Evolutionary conservation across 345 rosid species (phyloP).

Genomic region (Citrus australasica): DNA sequence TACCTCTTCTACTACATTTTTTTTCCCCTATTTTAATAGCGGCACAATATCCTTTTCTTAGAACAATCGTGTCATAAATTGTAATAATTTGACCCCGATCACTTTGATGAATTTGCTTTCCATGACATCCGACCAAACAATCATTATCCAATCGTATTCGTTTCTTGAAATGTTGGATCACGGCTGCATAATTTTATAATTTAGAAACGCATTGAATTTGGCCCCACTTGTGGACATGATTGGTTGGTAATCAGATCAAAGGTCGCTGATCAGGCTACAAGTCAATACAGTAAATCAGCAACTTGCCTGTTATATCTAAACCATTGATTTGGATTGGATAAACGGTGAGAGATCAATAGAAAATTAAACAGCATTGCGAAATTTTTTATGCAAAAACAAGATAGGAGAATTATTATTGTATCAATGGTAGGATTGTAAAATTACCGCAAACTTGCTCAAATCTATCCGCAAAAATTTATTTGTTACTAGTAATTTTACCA

Average conservation of each 20-base stretch:
- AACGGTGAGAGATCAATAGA: background rate
- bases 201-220: background rate
- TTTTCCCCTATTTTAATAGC: background rate
- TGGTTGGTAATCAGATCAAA: background rate
- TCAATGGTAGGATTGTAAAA: too few relatives aligned
- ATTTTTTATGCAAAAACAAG: background rate
- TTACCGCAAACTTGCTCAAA: too few relatives aligned
- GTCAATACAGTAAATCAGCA: background rate
- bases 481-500: too few relatives aligned
- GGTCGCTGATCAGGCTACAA: constrained; percentile 4
- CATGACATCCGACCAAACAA: constrained; percentile 3
- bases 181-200: background rate
- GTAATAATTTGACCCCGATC: constrained; percentile 3
- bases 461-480: too few relatives aligned
- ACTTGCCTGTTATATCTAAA: background rate
- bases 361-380: background rate
- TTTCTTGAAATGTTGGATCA: background rate
- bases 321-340: background rate
- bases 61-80: background rate
- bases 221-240: background rate
- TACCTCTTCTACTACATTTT: background rate
- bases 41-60: background rate
- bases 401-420: background rate
- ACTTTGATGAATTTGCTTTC: background rate
- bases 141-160: background rate